Evolutionary conservation across 345 rosid species (phyloP), one percentile per base, ranked within the genome.

Genomic region (Jatropha curcas): DNA sequence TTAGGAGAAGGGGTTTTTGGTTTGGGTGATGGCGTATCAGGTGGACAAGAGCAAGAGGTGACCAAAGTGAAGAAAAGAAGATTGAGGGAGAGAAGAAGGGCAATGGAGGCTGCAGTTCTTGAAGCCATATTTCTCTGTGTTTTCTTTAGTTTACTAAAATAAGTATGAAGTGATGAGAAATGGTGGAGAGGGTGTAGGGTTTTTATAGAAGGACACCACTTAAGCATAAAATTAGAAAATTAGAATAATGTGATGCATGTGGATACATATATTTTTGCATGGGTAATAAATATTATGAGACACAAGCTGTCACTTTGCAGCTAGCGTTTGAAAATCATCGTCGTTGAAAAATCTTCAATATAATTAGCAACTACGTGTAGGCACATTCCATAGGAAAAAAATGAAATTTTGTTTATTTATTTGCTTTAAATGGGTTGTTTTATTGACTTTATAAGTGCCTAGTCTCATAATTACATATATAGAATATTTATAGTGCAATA

Each of bases 11-110:
- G 43, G 12, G 1, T 67, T 63, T 5, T 6, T 35, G 85, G 79
- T 12, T 2, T 83, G 65, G 70, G 83, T 1, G 85, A 77, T 12
- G 84, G 61, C 8, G 78, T 68, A 24, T 84, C 82, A 61, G 88
- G 85, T 10, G 85, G 85, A 79, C 81, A 75, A 48, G 64, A 25
- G 71, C 88, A 81, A 8, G 94, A 85, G 71, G 81, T 82, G 13
- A 89, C 92, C 71, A 86, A 22, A 5, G 83, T 85, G 87, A 84
- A 89, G 82, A 87, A 85, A 43, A 92, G 71, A 77, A 89, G 86
- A 84, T 84, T 86, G 69, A 90, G 71, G 75, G 86, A 62, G 65
- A 90, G 69, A 67, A 89, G 76, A 71, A 86, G 83, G 73, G 87
- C 81, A 20, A 79, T 68, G 48, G 85, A 61, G 72, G 80, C 82